A percentile compares a stretch with the other conserved stretches of the same genome.
Evolutionary conservation across 305 asterid genomes (phyloP).

Genomic region (Caryopteris hybrid): DNA sequence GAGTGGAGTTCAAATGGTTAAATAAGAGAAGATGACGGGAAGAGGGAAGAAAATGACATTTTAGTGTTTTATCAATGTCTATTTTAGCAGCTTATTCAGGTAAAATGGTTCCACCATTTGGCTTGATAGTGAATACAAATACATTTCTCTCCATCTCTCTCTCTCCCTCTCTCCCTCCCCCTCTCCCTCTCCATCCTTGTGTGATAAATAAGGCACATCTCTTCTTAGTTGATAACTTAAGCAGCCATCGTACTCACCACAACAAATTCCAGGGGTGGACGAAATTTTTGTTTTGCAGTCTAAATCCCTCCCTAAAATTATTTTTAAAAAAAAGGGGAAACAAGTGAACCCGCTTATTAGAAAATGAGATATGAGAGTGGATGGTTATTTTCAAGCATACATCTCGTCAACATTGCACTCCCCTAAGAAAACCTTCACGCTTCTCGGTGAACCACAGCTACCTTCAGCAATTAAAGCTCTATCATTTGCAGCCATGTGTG

Average conservation of each 20-base stretch:
- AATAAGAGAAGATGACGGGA: too few relatives aligned
- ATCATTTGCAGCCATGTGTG: constrained; percentile 97
- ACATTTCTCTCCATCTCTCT: too few relatives aligned
- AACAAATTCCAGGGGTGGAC: not conserved
- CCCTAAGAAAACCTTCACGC: constrained; percentile 87
- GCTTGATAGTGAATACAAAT: too few relatives aligned
- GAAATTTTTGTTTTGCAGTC: not conserved
- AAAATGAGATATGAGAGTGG: not conserved
- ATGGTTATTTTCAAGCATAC: constrained; percentile 38
- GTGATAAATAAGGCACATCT: not conserved
- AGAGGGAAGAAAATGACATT: too few relatives aligned
- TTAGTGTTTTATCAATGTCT: too few relatives aligned
- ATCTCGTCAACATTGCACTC: constrained; percentile 88
- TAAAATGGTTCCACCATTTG: too few relatives aligned
- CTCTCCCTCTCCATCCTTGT: too few relatives aligned
- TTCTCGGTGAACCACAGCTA: constrained; percentile 90
- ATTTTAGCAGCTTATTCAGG: too few relatives aligned
- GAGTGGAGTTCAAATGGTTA: too few relatives aligned
- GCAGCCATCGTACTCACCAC: not conserved
- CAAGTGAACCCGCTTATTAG: not conserved
- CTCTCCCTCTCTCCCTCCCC: too few relatives aligned
- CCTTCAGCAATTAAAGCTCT: constrained; percentile 99
- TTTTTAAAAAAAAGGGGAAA: not conserved
- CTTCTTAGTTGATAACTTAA: constrained; percentile 9
- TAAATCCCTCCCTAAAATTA: not conserved